These are phyloP conservation scores for Silene noctiflora DNA, from an alignment of 179 eudicot genomes.

Conservation along the genomic window DNA sequence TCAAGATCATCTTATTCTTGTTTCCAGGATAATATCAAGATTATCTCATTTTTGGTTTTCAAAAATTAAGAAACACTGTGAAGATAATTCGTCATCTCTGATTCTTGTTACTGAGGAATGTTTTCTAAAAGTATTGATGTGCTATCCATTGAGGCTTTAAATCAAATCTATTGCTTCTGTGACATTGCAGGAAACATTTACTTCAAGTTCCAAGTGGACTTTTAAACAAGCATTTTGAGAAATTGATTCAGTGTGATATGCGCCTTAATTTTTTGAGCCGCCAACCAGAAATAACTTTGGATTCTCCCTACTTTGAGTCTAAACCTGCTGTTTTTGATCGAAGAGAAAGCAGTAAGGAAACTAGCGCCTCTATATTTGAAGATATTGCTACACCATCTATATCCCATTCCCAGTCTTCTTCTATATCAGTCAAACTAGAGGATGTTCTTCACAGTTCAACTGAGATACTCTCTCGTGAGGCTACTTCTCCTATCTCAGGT, in stretches of 20 bases:
- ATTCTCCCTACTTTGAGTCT: constrained; percentile 40
- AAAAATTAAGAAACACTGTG: no score
- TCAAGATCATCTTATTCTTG: no score
- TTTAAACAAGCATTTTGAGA: constrained; percentile 51
- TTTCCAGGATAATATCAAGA: background rate
- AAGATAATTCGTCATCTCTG: no score
- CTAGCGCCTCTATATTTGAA: constrained; percentile 27
- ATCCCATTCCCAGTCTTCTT: constrained; percentile 32
- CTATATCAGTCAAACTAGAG: constrained; percentile 34
- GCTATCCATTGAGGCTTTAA: background rate
- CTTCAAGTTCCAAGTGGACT: constrained; percentile 42
- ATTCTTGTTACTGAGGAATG: background rate
- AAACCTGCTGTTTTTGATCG: constrained; percentile 25
- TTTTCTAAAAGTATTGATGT: background rate
- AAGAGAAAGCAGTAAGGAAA: constrained; percentile 22
- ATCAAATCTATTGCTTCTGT: constrained; percentile 13
- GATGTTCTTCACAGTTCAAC: constrained; percentile 27
- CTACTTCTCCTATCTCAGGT: constrained; percentile 49
- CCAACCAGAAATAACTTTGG: constrained; percentile 40
- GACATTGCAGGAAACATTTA: constrained; percentile 47
- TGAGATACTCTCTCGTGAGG: constrained; percentile 33
- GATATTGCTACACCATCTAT: constrained; percentile 38
- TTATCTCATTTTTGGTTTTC: no score
- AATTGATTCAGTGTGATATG: constrained; percentile 46
- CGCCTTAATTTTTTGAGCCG: constrained; percentile 45